Percentiles rank a stretch among this genome's conserved stretches.
These are phyloP conservation scores for Lactarius evosmus DNA, from an alignment of 768 basidiomycete genomes.

Conservation along the genomic window DNA sequence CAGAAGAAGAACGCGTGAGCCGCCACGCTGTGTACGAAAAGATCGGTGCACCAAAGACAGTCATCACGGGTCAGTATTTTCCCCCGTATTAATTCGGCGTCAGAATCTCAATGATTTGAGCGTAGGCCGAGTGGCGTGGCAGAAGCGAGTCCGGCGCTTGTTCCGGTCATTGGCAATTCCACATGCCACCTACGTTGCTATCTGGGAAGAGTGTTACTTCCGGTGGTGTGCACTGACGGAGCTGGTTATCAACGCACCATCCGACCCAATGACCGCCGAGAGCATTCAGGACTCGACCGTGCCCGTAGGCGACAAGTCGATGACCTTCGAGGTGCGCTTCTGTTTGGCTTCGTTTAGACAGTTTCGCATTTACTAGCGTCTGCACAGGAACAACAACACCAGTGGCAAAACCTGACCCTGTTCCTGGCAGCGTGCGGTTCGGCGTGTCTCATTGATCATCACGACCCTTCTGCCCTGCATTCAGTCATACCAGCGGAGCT, in stretches of 20 bases:
- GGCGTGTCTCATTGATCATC: constrained; percentile 53
- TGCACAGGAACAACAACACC: constrained; percentile 62
- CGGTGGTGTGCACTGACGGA: constrained; percentile 69
- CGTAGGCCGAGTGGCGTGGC: constrained; percentile 71
- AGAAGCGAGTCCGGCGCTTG: constrained; percentile 74
- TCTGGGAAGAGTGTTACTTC: constrained; percentile 82
- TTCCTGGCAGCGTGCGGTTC: constrained; percentile 76
- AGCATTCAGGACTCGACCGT: constrained; percentile 33
- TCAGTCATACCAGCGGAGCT: constrained; percentile 52
- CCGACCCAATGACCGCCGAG: constrained; percentile 33
- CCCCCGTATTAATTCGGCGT: background rate
- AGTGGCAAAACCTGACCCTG: constrained; percentile 84
- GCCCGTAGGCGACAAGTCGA: constrained; percentile 37
- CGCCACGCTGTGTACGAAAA: constrained; percentile 75
- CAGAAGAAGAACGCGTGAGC: constrained; percentile 61
- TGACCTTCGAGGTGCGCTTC: constrained; percentile 39
- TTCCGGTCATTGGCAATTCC: constrained; percentile 62
- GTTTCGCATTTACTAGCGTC: constrained; percentile 20
- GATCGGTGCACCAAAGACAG: constrained; percentile 69
- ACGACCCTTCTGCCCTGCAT: constrained; percentile 49
- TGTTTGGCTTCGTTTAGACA: background rate
- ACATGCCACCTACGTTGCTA: constrained; percentile 64
- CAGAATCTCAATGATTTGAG: background rate
- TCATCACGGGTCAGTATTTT: constrained; percentile 54
- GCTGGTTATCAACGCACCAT: constrained; percentile 43